phyloP scores from a whole-genome alignment of 2,329 filamentous ascomycete genomes.

The Calonectria henricotiae region DNA sequence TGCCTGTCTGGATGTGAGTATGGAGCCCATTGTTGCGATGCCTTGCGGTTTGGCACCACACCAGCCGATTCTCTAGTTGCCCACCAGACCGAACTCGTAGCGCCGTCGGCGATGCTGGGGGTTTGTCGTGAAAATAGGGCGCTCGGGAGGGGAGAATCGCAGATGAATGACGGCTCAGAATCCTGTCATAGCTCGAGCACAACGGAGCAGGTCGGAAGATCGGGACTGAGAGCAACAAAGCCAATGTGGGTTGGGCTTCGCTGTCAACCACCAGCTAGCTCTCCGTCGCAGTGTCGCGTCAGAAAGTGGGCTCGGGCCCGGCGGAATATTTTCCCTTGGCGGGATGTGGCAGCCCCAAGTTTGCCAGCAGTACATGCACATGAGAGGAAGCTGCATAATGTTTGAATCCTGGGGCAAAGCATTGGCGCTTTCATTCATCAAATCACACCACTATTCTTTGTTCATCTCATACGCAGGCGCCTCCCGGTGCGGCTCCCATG shows the following conservation, averaged over 20 bases:
- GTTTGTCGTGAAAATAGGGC: slow-evolving; percentile 9
- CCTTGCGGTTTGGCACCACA: slow-evolving; percentile 31
- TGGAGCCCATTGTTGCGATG: slow-evolving; percentile 74
- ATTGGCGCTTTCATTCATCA: slow-evolving; percentile 12
- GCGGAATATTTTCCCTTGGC: slow-evolving; percentile 36
- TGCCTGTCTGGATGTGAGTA: slow-evolving; percentile 85
- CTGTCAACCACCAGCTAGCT: slow-evolving; percentile 33
- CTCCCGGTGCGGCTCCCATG: neutral
- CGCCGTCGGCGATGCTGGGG: slow-evolving; percentile 29
- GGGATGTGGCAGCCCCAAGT: slow-evolving; percentile 20
- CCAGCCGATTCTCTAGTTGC: slow-evolving; percentile 31
- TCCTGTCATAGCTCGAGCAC: slow-evolving; percentile 17
- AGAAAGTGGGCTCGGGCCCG: slow-evolving; percentile 37
- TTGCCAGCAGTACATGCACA: slow-evolving; percentile 16
- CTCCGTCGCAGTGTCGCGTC: slow-evolving; percentile 31
- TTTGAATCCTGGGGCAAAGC: neutral
- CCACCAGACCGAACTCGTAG: slow-evolving; percentile 34
- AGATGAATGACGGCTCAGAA: slow-evolving; percentile 18
- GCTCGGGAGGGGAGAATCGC: slow-evolving; percentile 9
- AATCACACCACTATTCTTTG: neutral
- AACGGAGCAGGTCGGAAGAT: slow-evolving; percentile 23
- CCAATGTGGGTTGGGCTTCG: slow-evolving; percentile 34
- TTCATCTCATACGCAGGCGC: neutral
- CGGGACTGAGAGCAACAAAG: slow-evolving; percentile 26
- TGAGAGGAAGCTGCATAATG: slow-evolving; percentile 15